Evolutionary conservation across 192 early-diverging fungal genomes (phyloP).

Genomic region (Bifiguratus adelaidae): DNA sequence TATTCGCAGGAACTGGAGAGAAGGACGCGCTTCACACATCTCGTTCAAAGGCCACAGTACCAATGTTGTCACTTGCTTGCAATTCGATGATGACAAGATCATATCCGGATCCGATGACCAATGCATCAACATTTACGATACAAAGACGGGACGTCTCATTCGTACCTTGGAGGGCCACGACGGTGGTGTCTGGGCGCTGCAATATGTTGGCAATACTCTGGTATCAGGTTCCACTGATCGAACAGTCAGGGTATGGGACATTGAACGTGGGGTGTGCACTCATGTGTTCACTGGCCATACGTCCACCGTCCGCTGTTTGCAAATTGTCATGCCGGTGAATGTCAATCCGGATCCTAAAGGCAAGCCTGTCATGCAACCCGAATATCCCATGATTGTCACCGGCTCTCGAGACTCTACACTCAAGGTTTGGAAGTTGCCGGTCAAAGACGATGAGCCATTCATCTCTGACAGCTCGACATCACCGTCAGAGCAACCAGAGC

Average conservation of each 20-base stretch:
- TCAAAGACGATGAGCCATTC: conserved; percentile 23
- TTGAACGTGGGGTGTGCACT: conserved; percentile 79
- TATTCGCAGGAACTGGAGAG: conserved; percentile 78
- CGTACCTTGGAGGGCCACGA: conserved; percentile 76
- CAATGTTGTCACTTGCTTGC: conserved; percentile 89
- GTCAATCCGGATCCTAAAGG: conserved; percentile 32
- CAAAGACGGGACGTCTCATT: conserved; percentile 60
- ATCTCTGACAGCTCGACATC: conserved; percentile 17
- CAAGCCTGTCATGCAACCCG: conserved; percentile 39
- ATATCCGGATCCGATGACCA: conserved; percentile 90
- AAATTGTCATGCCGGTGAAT: conserved; percentile 70
- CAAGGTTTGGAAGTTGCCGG: conserved; percentile 82
- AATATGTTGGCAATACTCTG: conserved; percentile 79
- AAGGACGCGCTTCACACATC: conserved; percentile 59
- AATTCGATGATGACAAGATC: conserved; percentile 95
- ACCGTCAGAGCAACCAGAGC: conserved; percentile 15
- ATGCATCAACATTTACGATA: conserved; percentile 89
- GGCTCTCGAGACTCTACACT: conserved; percentile 92
- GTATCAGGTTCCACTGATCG: conserved; percentile 94
- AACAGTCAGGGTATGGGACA: conserved; percentile 94
- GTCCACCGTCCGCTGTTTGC: conserved; percentile 87
- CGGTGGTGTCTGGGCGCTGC: conserved; percentile 97
- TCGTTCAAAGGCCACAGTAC: conserved; percentile 75
- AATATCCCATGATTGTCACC: conserved; percentile 81
- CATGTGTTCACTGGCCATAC: conserved; percentile 93